phyloP scores from a whole-genome alignment of 1,139 yeast species.

The Taphrina confusa region DNA sequence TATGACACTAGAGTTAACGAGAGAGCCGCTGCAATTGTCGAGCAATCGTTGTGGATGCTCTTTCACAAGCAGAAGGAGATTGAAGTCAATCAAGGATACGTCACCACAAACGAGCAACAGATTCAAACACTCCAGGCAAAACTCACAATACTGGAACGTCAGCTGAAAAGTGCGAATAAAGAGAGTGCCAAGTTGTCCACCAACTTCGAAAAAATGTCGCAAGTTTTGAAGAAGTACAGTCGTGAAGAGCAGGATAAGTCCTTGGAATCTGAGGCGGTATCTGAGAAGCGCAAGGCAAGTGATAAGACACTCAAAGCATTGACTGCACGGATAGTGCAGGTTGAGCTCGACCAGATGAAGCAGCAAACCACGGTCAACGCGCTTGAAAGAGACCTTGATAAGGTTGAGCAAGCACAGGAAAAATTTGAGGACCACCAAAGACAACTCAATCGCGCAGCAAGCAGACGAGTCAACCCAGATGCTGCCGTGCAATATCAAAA shows the following conservation, averaged over 20 bases:
- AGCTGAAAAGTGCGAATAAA: constrained; percentile 44
- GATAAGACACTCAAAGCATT: constrained; percentile 54
- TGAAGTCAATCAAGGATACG: constrained; percentile 40
- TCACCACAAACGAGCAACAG: constrained; percentile 30
- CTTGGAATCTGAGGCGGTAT: constrained; percentile 59
- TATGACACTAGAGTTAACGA: constrained; percentile 62
- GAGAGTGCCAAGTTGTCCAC: constrained; percentile 54
- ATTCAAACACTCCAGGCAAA: constrained; percentile 44
- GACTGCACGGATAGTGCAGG: constrained; percentile 56
- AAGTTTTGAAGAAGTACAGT: constrained; percentile 50
- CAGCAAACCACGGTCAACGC: constrained; percentile 53
- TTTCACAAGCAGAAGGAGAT: constrained; percentile 61
- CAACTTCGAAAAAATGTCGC: constrained; percentile 51
- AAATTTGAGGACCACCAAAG: constrained; percentile 53
- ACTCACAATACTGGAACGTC: constrained; percentile 44
- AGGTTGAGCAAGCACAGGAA: constrained; percentile 52
- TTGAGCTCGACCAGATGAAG: constrained; percentile 56
- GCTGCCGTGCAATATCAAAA: constrained; percentile 62
- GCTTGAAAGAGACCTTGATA: constrained; percentile 55
- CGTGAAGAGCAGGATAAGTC: constrained; percentile 53
- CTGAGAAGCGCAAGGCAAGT: constrained; percentile 57
- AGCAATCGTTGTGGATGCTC: constrained; percentile 63
- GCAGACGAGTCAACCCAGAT: constrained; percentile 52
- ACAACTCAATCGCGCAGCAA: constrained; percentile 43
- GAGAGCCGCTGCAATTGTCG: constrained; percentile 52